Base-by-base conservation (phyloP, 371 early-diverging fungal species). In the Furculomyces boomerangus region DNA sequence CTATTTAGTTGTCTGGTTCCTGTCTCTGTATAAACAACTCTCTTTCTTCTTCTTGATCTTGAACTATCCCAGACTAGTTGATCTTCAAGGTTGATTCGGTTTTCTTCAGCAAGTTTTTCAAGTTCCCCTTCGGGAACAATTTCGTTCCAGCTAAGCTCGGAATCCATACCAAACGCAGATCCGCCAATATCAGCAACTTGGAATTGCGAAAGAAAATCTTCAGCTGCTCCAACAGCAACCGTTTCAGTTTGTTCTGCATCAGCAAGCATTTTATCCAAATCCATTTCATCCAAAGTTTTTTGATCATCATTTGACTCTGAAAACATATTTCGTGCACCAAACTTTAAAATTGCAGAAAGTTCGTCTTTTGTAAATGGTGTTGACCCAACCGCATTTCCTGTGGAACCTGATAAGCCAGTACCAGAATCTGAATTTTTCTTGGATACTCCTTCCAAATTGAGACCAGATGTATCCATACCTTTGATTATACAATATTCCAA, bases 291-390 rank as follows among this genome's bases (percentile, higher is more conserved):
- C 32, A 93, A 65, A 56, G 81, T 80, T 64, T 82, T 77, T 29
- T 80, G 75, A 27, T n/a, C 29, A 5, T 32, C 30, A 35, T 76
- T 73, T 14, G 80, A 78, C n/a, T 81, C 76, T 35, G 82, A 78
- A 65, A 98, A 98, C 78, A 98, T 82, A 56, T 90, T 91, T 70
- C 85, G 78, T 0, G 97, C 97, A 24, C 98, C 98, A 70, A 98
- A 98, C 64, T 97, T 93, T 51, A 98, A 78, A 51, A 98, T 89
- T 0, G 86, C 83, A 22, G 86, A 77, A 57, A 98, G 76, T 64
- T 98, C 98, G 43, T 90, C 92, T 30, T 67, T 71, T 27, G 73
- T 64, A 44, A 81, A 68, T 44, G 68, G 54, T 41, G 67, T 61
- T 13, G 43, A 43, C 10, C 43, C 43, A 22, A 43, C 43, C 13